Evolutionary conservation across 2,329 filamentous ascomycete genomes (phyloP), one percentile per base, ranked within the genome.

Genomic region (Apiospora malaysiana): DNA sequence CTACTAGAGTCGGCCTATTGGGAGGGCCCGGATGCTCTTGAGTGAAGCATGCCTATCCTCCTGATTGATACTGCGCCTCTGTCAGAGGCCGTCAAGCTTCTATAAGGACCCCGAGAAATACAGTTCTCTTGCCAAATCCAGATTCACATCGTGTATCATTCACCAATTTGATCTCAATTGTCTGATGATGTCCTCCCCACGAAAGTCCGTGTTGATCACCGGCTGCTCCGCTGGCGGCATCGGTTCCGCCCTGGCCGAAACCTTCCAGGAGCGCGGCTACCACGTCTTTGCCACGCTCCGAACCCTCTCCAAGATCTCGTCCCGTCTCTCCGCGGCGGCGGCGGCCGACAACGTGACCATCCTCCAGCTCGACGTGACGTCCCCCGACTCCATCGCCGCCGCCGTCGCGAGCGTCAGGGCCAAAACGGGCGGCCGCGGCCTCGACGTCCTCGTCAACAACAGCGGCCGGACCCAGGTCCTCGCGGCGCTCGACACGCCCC

Each of bases 211-310:
- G 16, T 43, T 70, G 21, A 70, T 72, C 18, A 72, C 71, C 25
- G 71, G 71, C 14, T 72, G 71, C 69, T 46, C 56, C 4, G 37
- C 37, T 2, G 71, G 67, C 14, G 69, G 71, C 18, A 69, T 68
- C 25, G 69, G 69, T 12, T 67, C 69, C 1, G 69, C 69, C 12
- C 56, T 72, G 10, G 69, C 69, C 32, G n/a, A 49, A 7, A 68
- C 56, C 25, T 70, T 71, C 59, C 66, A 70, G n/a, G 23, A 12
- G 21, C 45, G 65, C 21, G 71, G 69, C 7, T 69, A 71, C 47
- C 69, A 42, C 59, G 69, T 70, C 25, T 72, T 59, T 56, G 71
- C 71, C 21, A 69, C 71, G 14, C 66, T 66, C 5, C 67, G 69
- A 10, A 66, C 63, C 47, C 25, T 16, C 7, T 25, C 40, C 25